Evolutionary conservation across 495 filamentous ascomycete species (phyloP).

Genomic region (Trichoderma orchidacearum): DNA sequence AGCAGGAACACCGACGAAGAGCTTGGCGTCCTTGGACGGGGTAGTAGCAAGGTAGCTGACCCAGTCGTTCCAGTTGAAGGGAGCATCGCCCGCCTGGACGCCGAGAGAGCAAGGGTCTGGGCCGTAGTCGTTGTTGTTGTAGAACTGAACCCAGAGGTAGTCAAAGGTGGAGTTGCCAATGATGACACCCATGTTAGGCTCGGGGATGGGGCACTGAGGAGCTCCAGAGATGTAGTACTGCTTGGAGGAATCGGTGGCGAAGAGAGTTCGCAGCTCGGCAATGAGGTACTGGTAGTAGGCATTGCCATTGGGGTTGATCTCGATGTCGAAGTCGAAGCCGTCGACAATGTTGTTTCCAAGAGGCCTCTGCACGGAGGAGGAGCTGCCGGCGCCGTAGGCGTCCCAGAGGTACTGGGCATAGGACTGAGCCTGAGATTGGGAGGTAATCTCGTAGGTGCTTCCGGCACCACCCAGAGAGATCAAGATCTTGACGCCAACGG

Average conservation of each 20-base stretch:
- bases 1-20: conserved; percentile 43
- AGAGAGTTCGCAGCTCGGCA: conserved; percentile 32
- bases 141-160: conserved; percentile 51
- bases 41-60: conserved; percentile 39
- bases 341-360: conserved; percentile 28
- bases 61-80: conserved; percentile 48
- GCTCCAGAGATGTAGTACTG: conserved; percentile 38
- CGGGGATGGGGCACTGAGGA: conserved; percentile 44
- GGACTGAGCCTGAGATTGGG: neutral
- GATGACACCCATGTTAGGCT: conserved; percentile 31
- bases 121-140: conserved; percentile 46
- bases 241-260: conserved; percentile 19
- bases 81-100: conserved; percentile 13
- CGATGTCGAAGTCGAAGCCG: conserved; percentile 52
- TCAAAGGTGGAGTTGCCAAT: conserved; percentile 38
- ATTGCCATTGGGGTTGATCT: conserved; percentile 19
- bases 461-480: conserved; percentile 42
- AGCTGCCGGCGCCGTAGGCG: conserved; percentile 38
- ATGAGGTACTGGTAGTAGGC: conserved; percentile 6
- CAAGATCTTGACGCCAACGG: conserved; percentile 41
- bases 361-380: conserved; percentile 27
- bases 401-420: conserved; percentile 30
- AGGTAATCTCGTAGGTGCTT: neutral
- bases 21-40: conserved; percentile 37
- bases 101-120: conserved; percentile 1